phyloP scores from a whole-genome alignment of 352 stramenopile species.

The Globisporangium heterothallicum region DNA sequence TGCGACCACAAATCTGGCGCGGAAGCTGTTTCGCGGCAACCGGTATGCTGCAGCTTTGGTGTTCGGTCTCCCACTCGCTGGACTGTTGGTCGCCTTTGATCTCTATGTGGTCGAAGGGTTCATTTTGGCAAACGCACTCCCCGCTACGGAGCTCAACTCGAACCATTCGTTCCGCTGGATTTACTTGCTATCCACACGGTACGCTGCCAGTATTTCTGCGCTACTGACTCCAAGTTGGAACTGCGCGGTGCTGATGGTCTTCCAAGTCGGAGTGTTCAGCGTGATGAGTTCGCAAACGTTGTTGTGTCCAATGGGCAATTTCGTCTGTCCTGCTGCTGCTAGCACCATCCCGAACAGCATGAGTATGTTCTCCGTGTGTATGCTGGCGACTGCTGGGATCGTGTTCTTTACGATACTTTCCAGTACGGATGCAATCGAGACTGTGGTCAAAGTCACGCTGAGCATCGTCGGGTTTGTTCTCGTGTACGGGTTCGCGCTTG shows the following conservation, averaged over 20 bases:
- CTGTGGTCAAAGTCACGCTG: slow-evolving; percentile 4
- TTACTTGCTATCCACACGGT: slow-evolving; percentile 2
- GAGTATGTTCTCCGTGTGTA: not conserved
- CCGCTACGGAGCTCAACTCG: not conserved
- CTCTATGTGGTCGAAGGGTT: not conserved
- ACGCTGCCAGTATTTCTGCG: not conserved
- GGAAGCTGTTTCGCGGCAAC: slow-evolving; percentile 5
- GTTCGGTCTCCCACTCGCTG: slow-evolving; percentile 1
- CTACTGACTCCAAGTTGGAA: not conserved
- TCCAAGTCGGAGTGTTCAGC: slow-evolving; percentile 1
- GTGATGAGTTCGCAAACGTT: slow-evolving; percentile 6
- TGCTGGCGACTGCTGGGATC: not conserved
- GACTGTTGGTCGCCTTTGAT: not conserved
- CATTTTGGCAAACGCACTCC: not conserved
- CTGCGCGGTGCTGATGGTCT: slow-evolving; percentile 1
- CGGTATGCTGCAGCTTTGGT: slow-evolving; percentile 1
- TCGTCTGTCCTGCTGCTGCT: not conserved
- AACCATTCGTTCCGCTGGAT: slow-evolving; percentile 1
- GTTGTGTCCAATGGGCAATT: slow-evolving; percentile 6
- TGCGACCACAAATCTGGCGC: slow-evolving; percentile 7
- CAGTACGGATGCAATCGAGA: slow-evolving; percentile 1
- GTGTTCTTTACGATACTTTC: not conserved
- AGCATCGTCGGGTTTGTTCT: not conserved
- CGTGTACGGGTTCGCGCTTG: slow-evolving; percentile 1
- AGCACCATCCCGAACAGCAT: not conserved